These are phyloP conservation scores for Sorghum bicolor DNA, from an alignment of 176 grass and related monocot species.

Conservation along the genomic window Sorghum_bicolor_NCBIv3 NC_012873.2:52123501-52124000, in stretches of 20 bases:
- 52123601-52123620: not conserved
- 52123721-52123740: not conserved
- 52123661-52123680: not conserved
- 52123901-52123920: no score
- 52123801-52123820: not conserved
- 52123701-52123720: not conserved
- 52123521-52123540: not conserved
- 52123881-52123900: not conserved
- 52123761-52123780: not conserved
- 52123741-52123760: not conserved
- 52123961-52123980: slow-evolving; percentile 32
- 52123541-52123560: not conserved
- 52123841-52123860: not conserved
- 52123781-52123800: slow-evolving; percentile 13
- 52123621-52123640: slow-evolving; percentile 3
- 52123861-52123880: not conserved
- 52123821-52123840: not conserved
- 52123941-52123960: not conserved
- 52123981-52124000: slow-evolving; percentile 25
- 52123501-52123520: not conserved
- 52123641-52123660: not conserved
- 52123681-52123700: not conserved
- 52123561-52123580: not conserved
- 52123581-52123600: not conserved
- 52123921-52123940: no score